These are phyloP conservation scores for Podaxis carcinomalis DNA, from an alignment of 768 basidiomycete genomes.

Conservation along the genomic window DNA sequence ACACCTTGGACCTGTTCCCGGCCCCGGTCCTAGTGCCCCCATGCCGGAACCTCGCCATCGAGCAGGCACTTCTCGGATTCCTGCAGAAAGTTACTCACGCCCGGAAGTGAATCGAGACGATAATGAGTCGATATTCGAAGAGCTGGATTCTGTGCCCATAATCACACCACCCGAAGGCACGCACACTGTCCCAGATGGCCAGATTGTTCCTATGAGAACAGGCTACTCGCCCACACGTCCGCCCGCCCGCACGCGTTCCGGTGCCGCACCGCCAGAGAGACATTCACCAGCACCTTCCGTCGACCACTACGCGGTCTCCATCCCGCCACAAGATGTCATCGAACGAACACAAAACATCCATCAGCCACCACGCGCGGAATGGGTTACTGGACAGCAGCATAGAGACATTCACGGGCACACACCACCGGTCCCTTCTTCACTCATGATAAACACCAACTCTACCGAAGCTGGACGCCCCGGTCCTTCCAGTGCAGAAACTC, in stretches of 20 bases:
- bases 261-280: not conserved
- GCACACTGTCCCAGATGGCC: not conserved
- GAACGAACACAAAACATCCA: constrained; percentile 16
- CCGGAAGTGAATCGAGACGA: not conserved
- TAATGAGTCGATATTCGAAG: not conserved
- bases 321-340: constrained; percentile 28
- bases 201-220: not conserved
- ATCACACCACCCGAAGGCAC: not conserved
- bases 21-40: not conserved
- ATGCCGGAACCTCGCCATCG: not conserved
- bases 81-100: not conserved
- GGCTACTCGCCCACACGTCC: constrained; percentile 2
- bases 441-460: constrained; percentile 1
- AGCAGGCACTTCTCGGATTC: not conserved
- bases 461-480: not conserved
- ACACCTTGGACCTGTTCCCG: not conserved
- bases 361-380: constrained; percentile 22
- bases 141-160: constrained; percentile 8
- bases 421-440: constrained; percentile 6
- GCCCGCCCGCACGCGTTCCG: not conserved
- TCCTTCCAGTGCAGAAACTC: not conserved
- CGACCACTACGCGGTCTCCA: constrained; percentile 25
- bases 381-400: constrained; percentile 35
- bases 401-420: constrained; percentile 20
- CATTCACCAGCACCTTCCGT: constrained; percentile 16